A percentile compares a stretch with the other conserved stretches of the same genome.
Conservation (phyloP, 148 eudicot genomes). For the Salicornia ramosissima region DNA sequence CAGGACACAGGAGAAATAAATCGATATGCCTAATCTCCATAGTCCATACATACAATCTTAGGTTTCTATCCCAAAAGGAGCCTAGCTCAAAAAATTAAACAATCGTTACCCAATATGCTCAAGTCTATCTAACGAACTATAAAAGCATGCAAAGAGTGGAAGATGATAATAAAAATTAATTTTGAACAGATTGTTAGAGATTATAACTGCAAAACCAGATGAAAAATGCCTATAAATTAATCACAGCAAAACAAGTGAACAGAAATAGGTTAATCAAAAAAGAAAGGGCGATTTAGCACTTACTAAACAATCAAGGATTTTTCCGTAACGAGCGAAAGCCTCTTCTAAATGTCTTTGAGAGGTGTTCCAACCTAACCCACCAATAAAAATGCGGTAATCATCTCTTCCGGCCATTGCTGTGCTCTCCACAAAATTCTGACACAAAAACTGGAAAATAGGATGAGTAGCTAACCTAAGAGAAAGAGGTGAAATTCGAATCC, state of each 20-base stretch:
- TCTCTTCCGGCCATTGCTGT: constrained; percentile 36
- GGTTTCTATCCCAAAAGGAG: not conserved
- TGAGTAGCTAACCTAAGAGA: no score
- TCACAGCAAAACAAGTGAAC: not conserved
- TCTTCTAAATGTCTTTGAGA: constrained; percentile 41
- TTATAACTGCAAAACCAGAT: not conserved
- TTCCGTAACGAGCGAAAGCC: constrained; percentile 44
- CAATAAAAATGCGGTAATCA: constrained; percentile 45
- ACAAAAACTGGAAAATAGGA: no score
- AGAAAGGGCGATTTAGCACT: not conserved
- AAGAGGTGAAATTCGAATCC: no score
- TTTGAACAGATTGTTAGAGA: not conserved
- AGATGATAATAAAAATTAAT: not conserved
- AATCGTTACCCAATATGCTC: not conserved
- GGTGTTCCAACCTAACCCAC: constrained; percentile 50
- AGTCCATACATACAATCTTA: no score
- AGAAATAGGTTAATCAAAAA: not conserved
- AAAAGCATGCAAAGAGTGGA: not conserved
- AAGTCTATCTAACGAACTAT: no score
- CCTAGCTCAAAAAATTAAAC: not conserved
- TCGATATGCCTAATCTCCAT: no score
- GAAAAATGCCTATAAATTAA: not conserved
- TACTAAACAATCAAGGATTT: constrained; percentile 45
- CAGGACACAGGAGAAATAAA: no score
- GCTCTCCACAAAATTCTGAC: not conserved